A percentile compares a stretch with the other conserved stretches of the same genome.
Conservation (phyloP, 208 protist species). For the Acanthamoeba culbertsoni region DNA sequence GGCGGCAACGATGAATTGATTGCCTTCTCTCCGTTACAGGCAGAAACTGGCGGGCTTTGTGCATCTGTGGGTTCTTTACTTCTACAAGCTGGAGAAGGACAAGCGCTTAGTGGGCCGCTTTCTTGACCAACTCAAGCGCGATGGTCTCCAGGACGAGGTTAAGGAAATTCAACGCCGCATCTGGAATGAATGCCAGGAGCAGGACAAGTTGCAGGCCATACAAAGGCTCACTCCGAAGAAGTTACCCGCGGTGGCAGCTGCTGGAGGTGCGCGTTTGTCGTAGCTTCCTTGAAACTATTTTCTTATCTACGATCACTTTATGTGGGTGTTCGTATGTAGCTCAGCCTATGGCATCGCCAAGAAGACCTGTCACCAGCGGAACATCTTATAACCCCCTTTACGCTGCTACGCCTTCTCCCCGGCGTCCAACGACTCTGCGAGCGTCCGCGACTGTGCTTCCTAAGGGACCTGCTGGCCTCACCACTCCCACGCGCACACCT, state of each 20-base stretch:
- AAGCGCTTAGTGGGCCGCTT: neutral
- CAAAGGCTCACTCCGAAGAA: neutral
- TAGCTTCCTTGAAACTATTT: neutral
- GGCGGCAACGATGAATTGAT: too few relatives aligned
- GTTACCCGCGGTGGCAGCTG: neutral
- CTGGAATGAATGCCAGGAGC: slow-evolving; percentile 9
- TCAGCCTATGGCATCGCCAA: neutral
- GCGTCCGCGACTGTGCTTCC: neutral
- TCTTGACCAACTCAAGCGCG: neutral
- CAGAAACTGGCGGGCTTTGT: slow-evolving; percentile 21
- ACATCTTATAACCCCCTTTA: neutral
- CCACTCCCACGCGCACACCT: neutral
- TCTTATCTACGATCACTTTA: neutral
- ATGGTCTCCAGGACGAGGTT: neutral
- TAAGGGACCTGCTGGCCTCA: neutral
- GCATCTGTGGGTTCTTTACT: slow-evolving; percentile 3
- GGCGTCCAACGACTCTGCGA: neutral
- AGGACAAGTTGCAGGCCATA: neutral
- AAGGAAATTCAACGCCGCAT: neutral
- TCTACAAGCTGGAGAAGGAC: slow-evolving; percentile 4
- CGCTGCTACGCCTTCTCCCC: neutral
- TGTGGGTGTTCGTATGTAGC: neutral
- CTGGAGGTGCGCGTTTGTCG: neutral
- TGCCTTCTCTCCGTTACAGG: neutral
- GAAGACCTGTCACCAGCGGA: neutral